These are phyloP conservation scores for Apostasia shenzhenica DNA, from an alignment of 106 monocot species.

Conservation along the genomic window DNA sequence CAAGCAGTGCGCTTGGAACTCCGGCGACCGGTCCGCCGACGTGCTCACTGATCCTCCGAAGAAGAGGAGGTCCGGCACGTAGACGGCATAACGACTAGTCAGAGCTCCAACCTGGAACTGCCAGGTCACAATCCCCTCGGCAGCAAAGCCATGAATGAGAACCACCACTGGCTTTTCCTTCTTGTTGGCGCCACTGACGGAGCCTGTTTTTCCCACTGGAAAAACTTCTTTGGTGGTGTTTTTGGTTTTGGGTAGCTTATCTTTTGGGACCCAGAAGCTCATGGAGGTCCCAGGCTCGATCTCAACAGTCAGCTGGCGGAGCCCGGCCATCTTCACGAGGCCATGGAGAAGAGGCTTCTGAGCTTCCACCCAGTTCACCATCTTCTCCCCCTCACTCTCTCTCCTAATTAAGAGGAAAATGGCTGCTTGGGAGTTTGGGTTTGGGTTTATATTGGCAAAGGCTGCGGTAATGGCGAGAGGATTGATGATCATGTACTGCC, in stretches of 20 bases:
- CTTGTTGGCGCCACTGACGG: background rate
- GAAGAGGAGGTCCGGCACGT: conserved; percentile 88
- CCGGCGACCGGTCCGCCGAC: conserved; percentile 50
- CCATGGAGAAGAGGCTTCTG: conserved; percentile 67
- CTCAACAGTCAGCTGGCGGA: conserved; percentile 52
- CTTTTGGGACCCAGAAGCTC: conserved; percentile 72
- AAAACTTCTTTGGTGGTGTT: conserved; percentile 15
- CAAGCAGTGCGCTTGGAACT: conserved; percentile 75
- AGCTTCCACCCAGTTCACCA: conserved; percentile 75
- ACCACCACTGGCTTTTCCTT: conserved; percentile 65
- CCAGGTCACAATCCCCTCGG: conserved; percentile 85
- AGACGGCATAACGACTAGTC: conserved; percentile 36
- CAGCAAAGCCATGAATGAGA: conserved; percentile 84
- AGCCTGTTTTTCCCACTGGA: conserved; percentile 11
- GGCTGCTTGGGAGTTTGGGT: too few relatives aligned
- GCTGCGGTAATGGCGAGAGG: too few relatives aligned
- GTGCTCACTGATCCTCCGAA: conserved; percentile 55
- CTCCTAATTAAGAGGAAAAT: too few relatives aligned
- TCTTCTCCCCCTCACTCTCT: conserved; percentile 4
- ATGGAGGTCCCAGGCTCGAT: conserved; percentile 61
- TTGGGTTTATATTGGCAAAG: too few relatives aligned
- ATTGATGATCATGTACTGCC: too few relatives aligned
- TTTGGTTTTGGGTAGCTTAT: conserved; percentile 18
- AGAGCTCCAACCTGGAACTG: conserved; percentile 64
- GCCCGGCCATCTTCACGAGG: conserved; percentile 51